A percentile compares a stretch with the other conserved stretches of the same genome.
phyloP scores from a whole-genome alignment of 768 basidiomycete species.

The Hydnum rufescens region DNA sequence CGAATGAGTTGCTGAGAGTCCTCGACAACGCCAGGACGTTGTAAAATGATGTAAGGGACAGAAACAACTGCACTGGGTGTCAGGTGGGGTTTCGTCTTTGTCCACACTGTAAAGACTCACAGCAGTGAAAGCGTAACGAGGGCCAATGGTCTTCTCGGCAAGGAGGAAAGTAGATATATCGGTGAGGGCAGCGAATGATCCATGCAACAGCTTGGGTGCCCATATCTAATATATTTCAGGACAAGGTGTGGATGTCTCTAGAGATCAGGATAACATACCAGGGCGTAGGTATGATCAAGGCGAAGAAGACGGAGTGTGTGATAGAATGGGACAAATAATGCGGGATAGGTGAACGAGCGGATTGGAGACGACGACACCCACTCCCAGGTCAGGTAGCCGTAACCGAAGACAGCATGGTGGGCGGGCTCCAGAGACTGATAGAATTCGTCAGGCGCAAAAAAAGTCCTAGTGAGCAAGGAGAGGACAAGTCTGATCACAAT shows the following conservation, averaged over 20 bases:
- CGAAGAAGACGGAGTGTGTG: slow-evolving; percentile 38
- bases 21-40: slow-evolving; percentile 67
- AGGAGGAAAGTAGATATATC: slow-evolving; percentile 57
- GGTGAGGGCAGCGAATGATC: slow-evolving; percentile 53
- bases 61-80: slow-evolving; percentile 37
- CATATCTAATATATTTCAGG: slow-evolving; percentile 28
- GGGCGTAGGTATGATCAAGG: slow-evolving; percentile 32
- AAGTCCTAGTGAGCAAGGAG: slow-evolving; percentile 55
- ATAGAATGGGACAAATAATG: slow-evolving; percentile 61
- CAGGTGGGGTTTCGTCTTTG: neutral
- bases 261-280: slow-evolving; percentile 35
- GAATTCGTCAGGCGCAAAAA: slow-evolving; percentile 96
- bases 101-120: slow-evolving; percentile 29
- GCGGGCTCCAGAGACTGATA: slow-evolving; percentile 91
- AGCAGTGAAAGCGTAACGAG: slow-evolving; percentile 33
- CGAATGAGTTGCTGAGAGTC: slow-evolving; percentile 81
- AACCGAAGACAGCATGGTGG: slow-evolving; percentile 72
- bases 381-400: slow-evolving; percentile 91
- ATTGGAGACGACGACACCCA: slow-evolving; percentile 58
- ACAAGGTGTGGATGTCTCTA: slow-evolving; percentile 2
- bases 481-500: slow-evolving; percentile 8
- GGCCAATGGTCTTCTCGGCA: slow-evolving; percentile 35
- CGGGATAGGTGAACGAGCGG: slow-evolving; percentile 65
- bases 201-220: slow-evolving; percentile 59
- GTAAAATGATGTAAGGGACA: slow-evolving; percentile 77